Evolutionary conservation across 1,139 yeast species (phyloP).

Genomic region (Debaryomyces fabryi): DNA sequence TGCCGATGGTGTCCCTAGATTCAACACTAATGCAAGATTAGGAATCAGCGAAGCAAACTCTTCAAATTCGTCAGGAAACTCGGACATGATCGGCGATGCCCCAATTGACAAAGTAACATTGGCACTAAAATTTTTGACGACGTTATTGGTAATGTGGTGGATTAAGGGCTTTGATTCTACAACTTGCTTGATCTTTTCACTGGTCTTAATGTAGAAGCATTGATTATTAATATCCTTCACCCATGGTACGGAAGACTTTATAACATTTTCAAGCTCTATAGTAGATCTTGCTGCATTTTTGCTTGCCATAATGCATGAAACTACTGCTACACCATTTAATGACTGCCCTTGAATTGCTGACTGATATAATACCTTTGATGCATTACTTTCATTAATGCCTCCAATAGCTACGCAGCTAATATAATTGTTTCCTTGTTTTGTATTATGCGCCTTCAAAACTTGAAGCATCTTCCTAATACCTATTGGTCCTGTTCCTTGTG

Average conservation of each 20-base stretch:
- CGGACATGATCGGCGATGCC: slow-evolving; percentile 94
- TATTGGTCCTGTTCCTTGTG: slow-evolving; percentile 57
- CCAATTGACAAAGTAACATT: slow-evolving; percentile 86
- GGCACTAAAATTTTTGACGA: slow-evolving; percentile 88
- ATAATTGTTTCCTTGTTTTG: slow-evolving; percentile 16
- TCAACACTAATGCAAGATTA: slow-evolving; percentile 60
- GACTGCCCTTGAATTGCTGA: slow-evolving; percentile 49
- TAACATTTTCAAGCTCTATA: slow-evolving; percentile 23
- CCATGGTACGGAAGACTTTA: slow-evolving; percentile 18
- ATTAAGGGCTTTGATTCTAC: slow-evolving; percentile 55
- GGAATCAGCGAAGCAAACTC: slow-evolving; percentile 63
- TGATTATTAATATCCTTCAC: slow-evolving; percentile 5
- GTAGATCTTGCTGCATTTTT: slow-evolving; percentile 61
- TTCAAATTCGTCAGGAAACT: slow-evolving; percentile 63
- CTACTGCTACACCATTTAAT: slow-evolving; percentile 83
- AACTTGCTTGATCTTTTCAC: slow-evolving; percentile 11
- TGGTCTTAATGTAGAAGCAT: slow-evolving; percentile 17
- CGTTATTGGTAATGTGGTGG: slow-evolving; percentile 88
- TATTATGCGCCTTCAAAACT: slow-evolving; percentile 43
- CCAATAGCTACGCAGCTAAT: slow-evolving; percentile 79
- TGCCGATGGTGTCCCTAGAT: slow-evolving; percentile 73
- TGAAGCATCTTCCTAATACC: slow-evolving; percentile 63
- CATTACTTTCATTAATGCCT: slow-evolving; percentile 74
- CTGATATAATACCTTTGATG: slow-evolving; percentile 56
- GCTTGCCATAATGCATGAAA: slow-evolving; percentile 81